These are phyloP conservation scores for Mixia osmundae DNA, from an alignment of 1,284 basidiomycete species.

Conservation along the genomic window DNA sequence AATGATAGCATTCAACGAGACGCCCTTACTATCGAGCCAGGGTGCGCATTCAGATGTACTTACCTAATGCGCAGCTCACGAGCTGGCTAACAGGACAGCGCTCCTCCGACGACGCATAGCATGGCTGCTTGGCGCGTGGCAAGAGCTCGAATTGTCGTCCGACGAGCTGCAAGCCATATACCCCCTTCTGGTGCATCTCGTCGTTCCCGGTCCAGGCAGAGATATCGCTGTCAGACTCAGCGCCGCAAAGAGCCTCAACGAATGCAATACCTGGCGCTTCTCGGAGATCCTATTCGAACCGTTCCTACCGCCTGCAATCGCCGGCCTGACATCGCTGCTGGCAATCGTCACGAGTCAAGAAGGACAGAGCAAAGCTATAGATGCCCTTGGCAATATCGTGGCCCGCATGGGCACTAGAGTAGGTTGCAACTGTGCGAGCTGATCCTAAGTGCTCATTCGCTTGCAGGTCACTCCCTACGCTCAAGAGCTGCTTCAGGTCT, in stretches of 20 bases:
- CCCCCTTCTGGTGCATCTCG: constrained; percentile 13
- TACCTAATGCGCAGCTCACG: background rate
- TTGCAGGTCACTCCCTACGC: no score
- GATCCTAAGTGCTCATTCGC: no score
- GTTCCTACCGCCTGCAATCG: constrained; percentile 10
- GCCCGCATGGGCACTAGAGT: constrained; percentile 11
- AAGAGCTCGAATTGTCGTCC: constrained; percentile 6
- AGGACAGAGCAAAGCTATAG: constrained; percentile 11
- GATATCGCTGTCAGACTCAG: constrained; percentile 16
- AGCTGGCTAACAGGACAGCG: background rate
- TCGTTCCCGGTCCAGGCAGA: constrained; percentile 6
- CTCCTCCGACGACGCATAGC: constrained; percentile 15
- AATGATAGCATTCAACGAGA: no score
- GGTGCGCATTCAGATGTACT: background rate
- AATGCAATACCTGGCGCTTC: constrained; percentile 13
- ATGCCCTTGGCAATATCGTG: constrained; percentile 14
- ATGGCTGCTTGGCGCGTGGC: constrained; percentile 15
- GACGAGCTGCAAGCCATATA: constrained; percentile 12
- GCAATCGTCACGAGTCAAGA: constrained; percentile 13
- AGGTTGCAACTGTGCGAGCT: background rate
- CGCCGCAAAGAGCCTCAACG: constrained; percentile 11
- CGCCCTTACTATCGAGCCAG: no score
- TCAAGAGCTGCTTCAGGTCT: no score
- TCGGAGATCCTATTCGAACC: constrained; percentile 12
- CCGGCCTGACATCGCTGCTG: constrained; percentile 12